A percentile compares a stretch with the other conserved stretches of the same genome.
Evolutionary conservation across 352 stramenopile genomes (phyloP).

Genomic region (Phytophthora crassamura): DNA sequence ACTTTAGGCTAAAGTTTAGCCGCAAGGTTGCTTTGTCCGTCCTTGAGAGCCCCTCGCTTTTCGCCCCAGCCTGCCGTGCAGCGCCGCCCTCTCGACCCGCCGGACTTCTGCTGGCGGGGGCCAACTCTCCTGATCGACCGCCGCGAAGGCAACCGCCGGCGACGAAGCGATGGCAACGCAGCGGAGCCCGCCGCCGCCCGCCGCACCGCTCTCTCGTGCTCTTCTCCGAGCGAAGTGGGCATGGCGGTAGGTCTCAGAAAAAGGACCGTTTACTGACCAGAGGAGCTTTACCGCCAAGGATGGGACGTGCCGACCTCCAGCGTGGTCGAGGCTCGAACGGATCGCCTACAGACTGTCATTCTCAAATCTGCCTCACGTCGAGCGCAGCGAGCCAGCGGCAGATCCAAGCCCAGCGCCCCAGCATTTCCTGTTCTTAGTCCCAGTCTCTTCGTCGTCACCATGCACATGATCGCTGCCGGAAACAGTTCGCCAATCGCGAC

Average conservation of each 20-base stretch:
- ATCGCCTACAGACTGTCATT: conserved; percentile 33
- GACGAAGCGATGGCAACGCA: neutral
- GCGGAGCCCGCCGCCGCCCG: neutral
- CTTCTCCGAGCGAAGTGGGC: conserved; percentile 13
- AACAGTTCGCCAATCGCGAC: conserved; percentile 33
- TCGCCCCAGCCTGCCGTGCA: conserved; percentile 2
- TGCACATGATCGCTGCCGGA: conserved; percentile 36
- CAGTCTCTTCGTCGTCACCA: conserved; percentile 5
- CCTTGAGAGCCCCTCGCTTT: conserved; percentile 1
- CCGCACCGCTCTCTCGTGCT: neutral
- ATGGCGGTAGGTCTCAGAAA: conserved; percentile 31
- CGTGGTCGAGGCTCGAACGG: conserved; percentile 8
- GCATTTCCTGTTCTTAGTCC: conserved; percentile 2
- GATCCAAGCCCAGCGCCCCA: neutral
- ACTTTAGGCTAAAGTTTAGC: conserved; percentile 5
- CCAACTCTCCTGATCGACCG: conserved; percentile 12
- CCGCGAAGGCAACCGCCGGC: neutral
- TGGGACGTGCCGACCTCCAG: conserved; percentile 33
- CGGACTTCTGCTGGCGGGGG: neutral
- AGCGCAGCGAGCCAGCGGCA: conserved; percentile 20
- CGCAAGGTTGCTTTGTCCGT: conserved; percentile 26
- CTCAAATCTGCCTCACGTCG: conserved; percentile 32
- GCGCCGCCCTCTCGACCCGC: neutral
- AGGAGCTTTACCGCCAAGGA: conserved; percentile 26
- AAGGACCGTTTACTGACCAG: conserved; percentile 37